These are phyloP conservation scores for Afroboletus lepidellus DNA, from an alignment of 1,284 basidiomycete species.

Conservation along the genomic window DNA sequence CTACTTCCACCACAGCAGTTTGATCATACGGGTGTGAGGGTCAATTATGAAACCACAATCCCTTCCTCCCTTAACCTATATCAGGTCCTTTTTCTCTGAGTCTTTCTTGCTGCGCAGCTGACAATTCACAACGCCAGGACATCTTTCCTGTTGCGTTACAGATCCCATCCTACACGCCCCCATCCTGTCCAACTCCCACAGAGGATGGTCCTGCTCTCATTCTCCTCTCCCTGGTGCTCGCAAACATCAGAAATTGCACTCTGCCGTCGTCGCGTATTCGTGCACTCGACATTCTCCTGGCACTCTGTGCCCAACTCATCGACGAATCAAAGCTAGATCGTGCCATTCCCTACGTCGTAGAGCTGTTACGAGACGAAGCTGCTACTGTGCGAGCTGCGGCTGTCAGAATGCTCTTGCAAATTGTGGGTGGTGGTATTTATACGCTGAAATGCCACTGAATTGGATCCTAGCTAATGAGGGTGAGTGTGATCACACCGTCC, in stretches of 20 bases:
- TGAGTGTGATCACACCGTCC: slow-evolving; percentile 86
- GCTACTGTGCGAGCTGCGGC: slow-evolving; percentile 80
- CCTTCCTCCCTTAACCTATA: slow-evolving; percentile 52
- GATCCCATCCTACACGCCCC: slow-evolving; percentile 68
- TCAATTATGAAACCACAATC: slow-evolving; percentile 44
- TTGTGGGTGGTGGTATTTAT: slow-evolving; percentile 50
- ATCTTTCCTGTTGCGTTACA: slow-evolving; percentile 74
- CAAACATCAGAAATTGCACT: slow-evolving; percentile 88
- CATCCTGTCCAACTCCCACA: slow-evolving; percentile 51
- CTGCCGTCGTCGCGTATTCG: slow-evolving; percentile 86
- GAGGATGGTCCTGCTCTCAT: slow-evolving; percentile 83
- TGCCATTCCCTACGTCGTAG: slow-evolving; percentile 89
- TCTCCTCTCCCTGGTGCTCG: slow-evolving; percentile 81
- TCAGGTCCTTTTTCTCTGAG: slow-evolving; percentile 45
- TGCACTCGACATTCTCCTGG: slow-evolving; percentile 86
- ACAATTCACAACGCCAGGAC: slow-evolving; percentile 48
- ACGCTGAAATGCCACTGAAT: slow-evolving; percentile 1
- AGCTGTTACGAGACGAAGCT: slow-evolving; percentile 83
- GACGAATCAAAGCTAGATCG: slow-evolving; percentile 97
- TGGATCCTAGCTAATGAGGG: slow-evolving; percentile 68
- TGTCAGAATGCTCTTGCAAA: slow-evolving; percentile 79
- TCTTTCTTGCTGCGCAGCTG: slow-evolving; percentile 1
- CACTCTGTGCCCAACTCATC: slow-evolving; percentile 78
- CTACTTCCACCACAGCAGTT: slow-evolving; percentile 47
- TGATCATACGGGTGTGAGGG: slow-evolving; percentile 53